Evolutionary conservation across 345 rosid genomes (phyloP).

Genomic region (Euphorbia tirucalli): DNA sequence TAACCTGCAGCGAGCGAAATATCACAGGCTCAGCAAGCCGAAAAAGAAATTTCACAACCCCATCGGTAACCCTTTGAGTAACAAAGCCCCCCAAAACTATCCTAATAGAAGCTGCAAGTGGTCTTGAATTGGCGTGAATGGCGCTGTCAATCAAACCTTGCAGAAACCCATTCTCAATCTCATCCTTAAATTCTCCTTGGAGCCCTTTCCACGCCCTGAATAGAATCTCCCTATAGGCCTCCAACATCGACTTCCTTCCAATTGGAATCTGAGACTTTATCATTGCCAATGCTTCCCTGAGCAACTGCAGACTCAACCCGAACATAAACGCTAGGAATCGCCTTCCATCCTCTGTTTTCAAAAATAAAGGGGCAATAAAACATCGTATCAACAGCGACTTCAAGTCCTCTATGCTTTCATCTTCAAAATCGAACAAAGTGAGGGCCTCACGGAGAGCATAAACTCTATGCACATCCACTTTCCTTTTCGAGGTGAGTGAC

Average conservation of each 20-base stretch:
- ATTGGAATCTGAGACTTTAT: constrained; percentile 79
- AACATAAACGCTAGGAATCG: constrained; percentile 63
- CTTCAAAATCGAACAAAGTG: constrained; percentile 72
- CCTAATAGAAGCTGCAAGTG: constrained; percentile 67
- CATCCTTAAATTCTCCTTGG: constrained; percentile 51
- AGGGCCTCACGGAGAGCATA: constrained; percentile 76
- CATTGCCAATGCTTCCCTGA: constrained; percentile 79
- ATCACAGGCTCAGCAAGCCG: constrained; percentile 80
- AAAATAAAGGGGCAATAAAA: constrained; percentile 67
- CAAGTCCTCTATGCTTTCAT: constrained; percentile 83
- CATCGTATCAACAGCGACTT: constrained; percentile 71
- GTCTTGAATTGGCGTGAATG: constrained; percentile 49
- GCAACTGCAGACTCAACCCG: constrained; percentile 67
- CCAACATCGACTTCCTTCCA: constrained; percentile 83
- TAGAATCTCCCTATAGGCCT: constrained; percentile 76
- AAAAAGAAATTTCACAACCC: constrained; percentile 85
- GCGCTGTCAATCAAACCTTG: constrained; percentile 72
- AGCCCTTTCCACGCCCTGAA: constrained; percentile 82
- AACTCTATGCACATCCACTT: constrained; percentile 75
- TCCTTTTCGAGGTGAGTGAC: constrained; percentile 79
- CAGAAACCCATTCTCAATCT: constrained; percentile 73
- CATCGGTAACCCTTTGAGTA: constrained; percentile 60
- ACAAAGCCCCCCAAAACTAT: constrained; percentile 78
- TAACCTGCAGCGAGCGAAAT: constrained; percentile 85
- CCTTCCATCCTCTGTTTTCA: constrained; percentile 86